Evolutionary conservation across 2,329 filamentous ascomycete genomes (phyloP).

Genomic region (Chaetothyriales sp.): DNA sequence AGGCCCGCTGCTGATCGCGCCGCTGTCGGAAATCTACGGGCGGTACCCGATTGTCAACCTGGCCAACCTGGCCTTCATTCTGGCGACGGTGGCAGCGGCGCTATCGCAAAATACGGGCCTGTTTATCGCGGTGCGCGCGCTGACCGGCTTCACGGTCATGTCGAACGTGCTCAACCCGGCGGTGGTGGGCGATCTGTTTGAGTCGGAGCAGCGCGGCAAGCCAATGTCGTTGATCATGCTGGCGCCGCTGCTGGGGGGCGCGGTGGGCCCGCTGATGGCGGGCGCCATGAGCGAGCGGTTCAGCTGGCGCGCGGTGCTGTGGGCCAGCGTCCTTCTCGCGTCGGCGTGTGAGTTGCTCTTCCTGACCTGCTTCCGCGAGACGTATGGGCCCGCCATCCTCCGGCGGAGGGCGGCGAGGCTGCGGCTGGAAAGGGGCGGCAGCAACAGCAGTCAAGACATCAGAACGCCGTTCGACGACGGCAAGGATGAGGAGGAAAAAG

Average conservation of each 20-base stretch:
- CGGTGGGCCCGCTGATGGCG: conserved; percentile 17
- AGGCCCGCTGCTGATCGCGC: conserved; percentile 33
- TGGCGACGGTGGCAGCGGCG: conserved; percentile 27
- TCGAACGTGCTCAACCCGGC: conserved; percentile 48
- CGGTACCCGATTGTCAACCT: conserved; percentile 26
- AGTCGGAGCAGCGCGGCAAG: conserved; percentile 41
- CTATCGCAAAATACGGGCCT: conserved; percentile 25
- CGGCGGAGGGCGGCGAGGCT: conserved; percentile 20
- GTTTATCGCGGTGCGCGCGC: conserved; percentile 30
- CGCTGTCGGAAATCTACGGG: conserved; percentile 33
- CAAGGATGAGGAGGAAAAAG: not conserved
- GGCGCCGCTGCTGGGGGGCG: conserved; percentile 37
- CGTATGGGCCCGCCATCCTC: conserved; percentile 22
- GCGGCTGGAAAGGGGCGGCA: conserved; percentile 19
- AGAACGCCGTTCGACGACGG: too few relatives aligned
- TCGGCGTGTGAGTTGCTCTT: conserved; percentile 15
- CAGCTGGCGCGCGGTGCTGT: conserved; percentile 18
- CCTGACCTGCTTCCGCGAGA: conserved; percentile 21
- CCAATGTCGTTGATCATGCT: conserved; percentile 46
- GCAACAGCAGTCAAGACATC: not conserved
- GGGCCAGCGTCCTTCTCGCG: conserved; percentile 12
- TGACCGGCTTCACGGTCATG: conserved; percentile 33
- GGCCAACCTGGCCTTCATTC: conserved; percentile 34
- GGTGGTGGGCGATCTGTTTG: conserved; percentile 51
- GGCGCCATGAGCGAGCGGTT: conserved; percentile 15